Evolutionary conservation across 495 filamentous ascomycete genomes (phyloP).

Genomic region (Xylaria venustula): DNA sequence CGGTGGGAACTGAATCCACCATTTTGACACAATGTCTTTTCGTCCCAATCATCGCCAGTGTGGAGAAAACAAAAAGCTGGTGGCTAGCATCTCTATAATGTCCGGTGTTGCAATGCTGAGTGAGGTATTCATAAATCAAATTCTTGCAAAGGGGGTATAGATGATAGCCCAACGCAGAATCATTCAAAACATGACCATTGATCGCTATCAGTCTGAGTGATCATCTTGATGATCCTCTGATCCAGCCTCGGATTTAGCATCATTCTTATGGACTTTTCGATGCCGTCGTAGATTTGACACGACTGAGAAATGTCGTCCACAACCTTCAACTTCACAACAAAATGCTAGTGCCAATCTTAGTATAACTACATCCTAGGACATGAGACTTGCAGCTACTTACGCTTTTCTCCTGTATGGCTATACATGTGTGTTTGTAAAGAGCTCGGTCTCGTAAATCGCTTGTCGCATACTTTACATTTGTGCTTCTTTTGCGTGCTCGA

Average conservation of each 20-base stretch:
- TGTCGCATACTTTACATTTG: conserved; percentile 99
- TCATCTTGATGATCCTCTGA: conserved; percentile 52
- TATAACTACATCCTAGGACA: background rate
- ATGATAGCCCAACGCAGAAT: conserved; percentile 23
- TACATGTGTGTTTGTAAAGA: conserved; percentile 99
- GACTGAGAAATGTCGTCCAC: conserved; percentile 94
- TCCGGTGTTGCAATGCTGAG: conserved; percentile 15
- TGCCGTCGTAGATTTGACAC: conserved; percentile 95
- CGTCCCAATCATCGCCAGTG: conserved; percentile 8
- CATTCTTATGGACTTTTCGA: conserved; percentile 93
- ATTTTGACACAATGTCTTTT: background rate
- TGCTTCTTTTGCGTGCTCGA: conserved; percentile 99
- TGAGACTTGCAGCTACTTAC: conserved; percentile 56
- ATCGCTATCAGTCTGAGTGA: conserved; percentile 40
- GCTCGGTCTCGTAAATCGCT: conserved; percentile 94
- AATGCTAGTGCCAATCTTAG: conserved; percentile 61
- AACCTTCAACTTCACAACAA: conserved; percentile 90
- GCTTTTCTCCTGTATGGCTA: conserved; percentile 98
- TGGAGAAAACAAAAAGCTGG: background rate
- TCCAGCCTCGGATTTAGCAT: conserved; percentile 54
- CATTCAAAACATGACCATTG: conserved; percentile 14
- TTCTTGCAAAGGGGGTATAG: conserved; percentile 23
- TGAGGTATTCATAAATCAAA: conserved; percentile 23
- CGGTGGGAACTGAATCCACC: conserved; percentile 22
- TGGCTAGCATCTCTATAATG: conserved; percentile 10